Conservation (phyloP, 306 rosid species). For the Coriaria nepalensis region DNA sequence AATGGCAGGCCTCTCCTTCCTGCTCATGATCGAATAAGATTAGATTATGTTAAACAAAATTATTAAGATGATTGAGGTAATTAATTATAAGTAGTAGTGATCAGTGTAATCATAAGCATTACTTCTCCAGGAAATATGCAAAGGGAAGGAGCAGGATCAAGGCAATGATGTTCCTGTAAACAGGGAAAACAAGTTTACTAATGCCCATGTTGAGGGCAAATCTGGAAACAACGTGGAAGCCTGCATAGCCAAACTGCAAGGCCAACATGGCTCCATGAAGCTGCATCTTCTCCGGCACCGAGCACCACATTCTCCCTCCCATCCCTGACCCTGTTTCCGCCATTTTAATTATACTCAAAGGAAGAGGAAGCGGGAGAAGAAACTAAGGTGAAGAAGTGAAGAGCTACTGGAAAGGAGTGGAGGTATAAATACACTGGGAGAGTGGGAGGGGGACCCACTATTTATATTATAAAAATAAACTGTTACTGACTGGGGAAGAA, state of each 20-base stretch:
- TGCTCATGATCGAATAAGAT: conserved; percentile 8
- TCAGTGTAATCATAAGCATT: conserved; percentile 15
- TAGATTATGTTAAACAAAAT: conserved; percentile 6
- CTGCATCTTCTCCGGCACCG: conserved; percentile 31
- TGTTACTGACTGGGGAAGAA: too few relatives aligned
- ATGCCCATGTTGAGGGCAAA: conserved; percentile 65
- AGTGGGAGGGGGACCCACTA: too few relatives aligned
- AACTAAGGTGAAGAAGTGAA: neutral
- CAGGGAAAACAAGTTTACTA: conserved; percentile 53
- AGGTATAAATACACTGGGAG: neutral
- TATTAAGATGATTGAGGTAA: neutral
- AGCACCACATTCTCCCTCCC: too few relatives aligned
- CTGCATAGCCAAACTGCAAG: conserved; percentile 59
- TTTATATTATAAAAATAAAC: too few relatives aligned
- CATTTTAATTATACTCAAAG: neutral
- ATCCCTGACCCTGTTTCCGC: too few relatives aligned
- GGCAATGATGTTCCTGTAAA: conserved; percentile 54
- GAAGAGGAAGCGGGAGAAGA: neutral
- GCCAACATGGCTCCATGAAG: conserved; percentile 40
- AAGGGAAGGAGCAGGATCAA: conserved; percentile 39
- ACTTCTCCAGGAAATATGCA: conserved; percentile 59
- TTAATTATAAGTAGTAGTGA: neutral
- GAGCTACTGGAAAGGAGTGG: neutral
- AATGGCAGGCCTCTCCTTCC: conserved; percentile 61
- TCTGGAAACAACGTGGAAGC: conserved; percentile 65